A percentile compares a stretch with the other conserved stretches of the same genome.
phyloP scores from a whole-genome alignment of 1,139 yeast genomes.

The Saccharomyces hybrid region DNA sequence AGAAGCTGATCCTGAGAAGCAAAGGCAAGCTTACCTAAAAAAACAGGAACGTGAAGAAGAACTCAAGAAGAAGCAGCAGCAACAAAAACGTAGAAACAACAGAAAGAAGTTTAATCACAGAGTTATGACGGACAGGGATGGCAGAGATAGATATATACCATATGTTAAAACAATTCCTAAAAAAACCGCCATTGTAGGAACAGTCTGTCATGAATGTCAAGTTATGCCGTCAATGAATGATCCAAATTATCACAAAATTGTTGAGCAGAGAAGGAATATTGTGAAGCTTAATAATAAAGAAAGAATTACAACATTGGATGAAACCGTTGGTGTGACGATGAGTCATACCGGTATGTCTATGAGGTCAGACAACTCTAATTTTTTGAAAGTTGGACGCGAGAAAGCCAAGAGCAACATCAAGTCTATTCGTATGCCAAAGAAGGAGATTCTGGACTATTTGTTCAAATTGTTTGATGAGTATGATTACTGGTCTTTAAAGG shows the following conservation, averaged over 20 bases:
- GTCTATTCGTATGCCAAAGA: constrained; percentile 90
- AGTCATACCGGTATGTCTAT: constrained; percentile 82
- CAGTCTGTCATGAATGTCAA: constrained; percentile 87
- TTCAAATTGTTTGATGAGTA: constrained; percentile 89
- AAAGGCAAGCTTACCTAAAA: constrained; percentile 37
- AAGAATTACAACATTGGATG: constrained; percentile 71
- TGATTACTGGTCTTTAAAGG: constrained; percentile 95
- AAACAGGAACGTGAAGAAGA: constrained; percentile 36
- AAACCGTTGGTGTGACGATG: constrained; percentile 80
- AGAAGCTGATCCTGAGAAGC: constrained; percentile 34
- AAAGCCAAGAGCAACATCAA: constrained; percentile 45
- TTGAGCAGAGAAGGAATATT: constrained; percentile 47
- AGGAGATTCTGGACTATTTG: constrained; percentile 79
- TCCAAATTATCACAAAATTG: constrained; percentile 55
- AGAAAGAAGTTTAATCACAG: constrained; percentile 31
- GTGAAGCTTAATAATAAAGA: constrained; percentile 46
- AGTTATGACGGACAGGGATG: constrained; percentile 37
- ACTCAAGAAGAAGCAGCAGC: constrained; percentile 33
- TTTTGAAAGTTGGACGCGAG: constrained; percentile 45
- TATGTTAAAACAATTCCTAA: constrained; percentile 78
- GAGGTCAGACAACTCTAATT: constrained; percentile 56
- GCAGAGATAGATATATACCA: constrained; percentile 49
- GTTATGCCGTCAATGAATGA: constrained; percentile 74
- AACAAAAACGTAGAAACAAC: constrained; percentile 28
- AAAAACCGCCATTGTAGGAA: constrained; percentile 79